A percentile compares a stretch with the other conserved stretches of the same genome.
These are phyloP conservation scores for Musa itinerans DNA, from an alignment of 176 grass and related monocot species.

Conservation along the genomic window DNA sequence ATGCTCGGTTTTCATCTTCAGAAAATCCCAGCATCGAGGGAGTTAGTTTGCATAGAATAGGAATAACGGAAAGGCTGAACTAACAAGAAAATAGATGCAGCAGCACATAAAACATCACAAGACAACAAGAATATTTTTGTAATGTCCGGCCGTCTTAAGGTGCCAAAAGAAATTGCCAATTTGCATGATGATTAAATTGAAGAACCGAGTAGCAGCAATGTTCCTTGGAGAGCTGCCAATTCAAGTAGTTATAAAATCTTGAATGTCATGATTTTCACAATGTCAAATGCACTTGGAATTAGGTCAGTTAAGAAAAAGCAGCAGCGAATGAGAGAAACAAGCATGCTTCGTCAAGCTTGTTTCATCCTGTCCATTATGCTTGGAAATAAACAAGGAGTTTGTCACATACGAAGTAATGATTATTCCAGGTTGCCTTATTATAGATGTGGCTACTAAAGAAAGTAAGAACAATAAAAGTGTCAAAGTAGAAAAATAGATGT, in stretches of 20 bases:
- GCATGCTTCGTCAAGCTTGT: neutral
- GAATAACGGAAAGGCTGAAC: neutral
- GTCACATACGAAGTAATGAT: neutral
- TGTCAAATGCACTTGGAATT: neutral
- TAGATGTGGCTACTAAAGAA: neutral
- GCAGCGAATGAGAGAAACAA: too few relatives aligned
- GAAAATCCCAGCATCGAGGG: neutral
- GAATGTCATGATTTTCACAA: too few relatives aligned
- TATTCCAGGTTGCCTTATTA: too few relatives aligned
- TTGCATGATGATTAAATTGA: too few relatives aligned
- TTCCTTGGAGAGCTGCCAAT: neutral
- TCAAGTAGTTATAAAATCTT: neutral
- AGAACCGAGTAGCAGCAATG: neutral
- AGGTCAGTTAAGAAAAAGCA: neutral
- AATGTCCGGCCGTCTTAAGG: neutral
- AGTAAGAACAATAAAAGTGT: neutral
- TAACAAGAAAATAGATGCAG: neutral
- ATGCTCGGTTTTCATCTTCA: neutral
- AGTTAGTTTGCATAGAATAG: neutral
- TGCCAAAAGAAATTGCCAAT: neutral
- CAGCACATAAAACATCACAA: neutral
- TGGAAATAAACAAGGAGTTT: neutral
- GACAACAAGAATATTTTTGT: neutral
- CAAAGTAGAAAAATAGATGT: neutral
- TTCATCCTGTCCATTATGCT: neutral